Conservation (phyloP, 305 asterid genomes). For the Fraxinus greggii region DNA sequence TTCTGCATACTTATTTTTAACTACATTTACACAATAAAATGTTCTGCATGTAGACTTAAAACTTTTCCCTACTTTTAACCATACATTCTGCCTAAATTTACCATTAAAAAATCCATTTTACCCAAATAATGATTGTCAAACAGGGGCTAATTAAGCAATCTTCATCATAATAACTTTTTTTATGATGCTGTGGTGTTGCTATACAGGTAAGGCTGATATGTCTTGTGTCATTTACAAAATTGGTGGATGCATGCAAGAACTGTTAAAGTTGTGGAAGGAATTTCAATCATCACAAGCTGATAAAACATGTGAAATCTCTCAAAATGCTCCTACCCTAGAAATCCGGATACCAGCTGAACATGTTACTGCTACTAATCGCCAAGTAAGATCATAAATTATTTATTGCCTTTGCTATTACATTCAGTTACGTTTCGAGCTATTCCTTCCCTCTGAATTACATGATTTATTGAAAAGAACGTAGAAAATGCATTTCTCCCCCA, state of each 20-base stretch:
- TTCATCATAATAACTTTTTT: conserved; percentile 12
- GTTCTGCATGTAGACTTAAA: not conserved
- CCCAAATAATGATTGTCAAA: no score
- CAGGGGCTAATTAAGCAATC: not conserved
- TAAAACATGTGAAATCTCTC: conserved; percentile 59
- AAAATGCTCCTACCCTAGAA: conserved; percentile 82
- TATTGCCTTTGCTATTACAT: conserved; percentile 19
- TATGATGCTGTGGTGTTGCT: conserved; percentile 26
- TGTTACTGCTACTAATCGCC: conserved; percentile 94
- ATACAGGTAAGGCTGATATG: conserved; percentile 71
- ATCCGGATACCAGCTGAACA: conserved; percentile 96
- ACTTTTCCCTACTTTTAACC: not conserved
- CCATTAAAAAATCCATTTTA: not conserved
- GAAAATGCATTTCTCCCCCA: not conserved
- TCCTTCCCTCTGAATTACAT: not conserved
- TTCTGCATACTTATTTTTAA: no score
- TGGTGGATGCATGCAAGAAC: conserved; percentile 98
- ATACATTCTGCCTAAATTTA: not conserved
- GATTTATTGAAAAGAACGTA: not conserved
- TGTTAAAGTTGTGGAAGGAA: conserved; percentile 81
- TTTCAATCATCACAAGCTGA: conserved; percentile 64
- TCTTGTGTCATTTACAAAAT: conserved; percentile 74
- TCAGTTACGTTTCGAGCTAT: not conserved
- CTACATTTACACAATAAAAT: not conserved
- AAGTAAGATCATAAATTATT: conserved; percentile 45